Percentiles rank a stretch among this genome's conserved stretches.
Evolutionary conservation across 1,284 basidiomycete species (phyloP).

Genomic region (Abortiporus biennis): DNA sequence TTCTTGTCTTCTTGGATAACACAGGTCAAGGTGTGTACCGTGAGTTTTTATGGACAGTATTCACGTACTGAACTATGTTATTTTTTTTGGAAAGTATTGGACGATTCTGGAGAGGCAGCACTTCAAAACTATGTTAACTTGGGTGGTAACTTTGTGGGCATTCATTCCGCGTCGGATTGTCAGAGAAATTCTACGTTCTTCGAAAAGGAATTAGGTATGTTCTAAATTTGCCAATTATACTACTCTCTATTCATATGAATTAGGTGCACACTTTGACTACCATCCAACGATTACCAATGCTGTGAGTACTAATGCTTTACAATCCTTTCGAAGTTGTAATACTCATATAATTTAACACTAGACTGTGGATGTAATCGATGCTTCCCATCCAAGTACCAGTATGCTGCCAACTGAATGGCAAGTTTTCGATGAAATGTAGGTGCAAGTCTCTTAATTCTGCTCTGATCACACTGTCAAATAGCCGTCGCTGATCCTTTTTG

Average conservation of each 20-base stretch:
- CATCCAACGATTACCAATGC: constrained; percentile 64
- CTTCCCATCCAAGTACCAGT: constrained; percentile 60
- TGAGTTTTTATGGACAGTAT: background rate
- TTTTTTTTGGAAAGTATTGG: constrained; percentile 42
- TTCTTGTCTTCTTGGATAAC: constrained; percentile 65
- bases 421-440: constrained; percentile 55
- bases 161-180: constrained; percentile 69
- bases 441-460: background rate
- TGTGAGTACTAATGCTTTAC: constrained; percentile 22
- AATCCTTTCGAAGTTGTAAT: background rate
- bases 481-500: background rate
- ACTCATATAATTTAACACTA: constrained; percentile 18
- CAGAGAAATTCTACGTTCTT: constrained; percentile 65
- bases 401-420: constrained; percentile 62
- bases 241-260: background rate
- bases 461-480: background rate
- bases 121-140: constrained; percentile 61
- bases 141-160: constrained; percentile 66
- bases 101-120: constrained; percentile 51
- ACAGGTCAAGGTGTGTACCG: constrained; percentile 52
- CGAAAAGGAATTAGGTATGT: constrained; percentile 38
- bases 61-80: background rate
- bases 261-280: constrained; percentile 71
- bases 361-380: constrained; percentile 59
- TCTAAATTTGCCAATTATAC: background rate